Base-by-base conservation (phyloP, 208 protist genomes). In the Leishmania braziliensis region DNA sequence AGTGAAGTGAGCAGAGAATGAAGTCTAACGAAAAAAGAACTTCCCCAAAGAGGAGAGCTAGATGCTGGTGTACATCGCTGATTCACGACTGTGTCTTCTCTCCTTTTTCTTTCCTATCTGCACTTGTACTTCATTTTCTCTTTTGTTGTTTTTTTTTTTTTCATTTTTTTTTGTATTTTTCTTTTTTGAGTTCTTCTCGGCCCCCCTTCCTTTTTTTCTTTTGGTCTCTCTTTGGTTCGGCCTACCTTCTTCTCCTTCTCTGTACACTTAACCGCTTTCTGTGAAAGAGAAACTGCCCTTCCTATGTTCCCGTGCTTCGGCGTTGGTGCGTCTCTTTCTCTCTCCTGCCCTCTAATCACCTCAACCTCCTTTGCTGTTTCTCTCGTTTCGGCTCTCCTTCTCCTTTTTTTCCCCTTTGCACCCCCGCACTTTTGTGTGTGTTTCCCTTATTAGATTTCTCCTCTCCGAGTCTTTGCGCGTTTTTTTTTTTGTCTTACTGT, bases 111-210 rank as follows among this genome's bases (percentile, higher is more conserved):
- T 53, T 53, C 23, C 26, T 72, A n/a, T 72, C 68, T 23, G 68
- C 36, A 29, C 43, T 14, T 50, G 43, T 72, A 39, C 12, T 53
- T 12, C 53, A 53, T 43, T 33, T n/a, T 2, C 50, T 54, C 20
- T 50, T 9, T 75, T 75, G 3, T 14, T 53, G 79, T 60, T 5
- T 50, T 5, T 71, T 71, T 71, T 71, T 23, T 71, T 23, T 46
- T 43, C 16, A 20, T 43, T 46, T 29, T 46, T 89, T 69, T 79
- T 82, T 85, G 20, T 60, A 29, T 78, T 82, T 60, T 76, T 84
- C 76, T 69, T 75, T 74, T 73, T 81, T 81, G 12, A 54, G 36
- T 87, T 33, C 68, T 63, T 43, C 73, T 82, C 60, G 43, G 46
- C 66, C 65, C 50, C 18, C 5, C 5, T 74, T 50, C 23, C 39